A percentile compares a stretch with the other conserved stretches of the same genome.
Conservation (phyloP, 2,329 filamentous ascomycete species). For the Fusarium euwallaceae region DNA sequence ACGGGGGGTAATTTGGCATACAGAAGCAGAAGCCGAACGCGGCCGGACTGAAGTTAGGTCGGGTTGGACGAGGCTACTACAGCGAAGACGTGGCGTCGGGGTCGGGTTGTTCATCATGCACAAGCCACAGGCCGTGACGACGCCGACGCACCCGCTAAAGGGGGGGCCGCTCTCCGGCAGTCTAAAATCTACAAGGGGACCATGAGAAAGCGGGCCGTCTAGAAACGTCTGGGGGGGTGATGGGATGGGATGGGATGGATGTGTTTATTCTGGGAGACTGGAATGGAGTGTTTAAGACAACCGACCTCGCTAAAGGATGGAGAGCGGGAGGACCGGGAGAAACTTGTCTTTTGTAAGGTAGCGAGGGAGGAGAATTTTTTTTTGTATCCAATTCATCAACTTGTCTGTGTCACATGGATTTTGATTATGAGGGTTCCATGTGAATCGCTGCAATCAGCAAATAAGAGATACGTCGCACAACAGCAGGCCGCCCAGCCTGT, state of each 20-base stretch:
- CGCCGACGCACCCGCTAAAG: slow-evolving; percentile 40
- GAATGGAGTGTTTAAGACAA: slow-evolving; percentile 29
- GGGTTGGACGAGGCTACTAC: slow-evolving; percentile 19
- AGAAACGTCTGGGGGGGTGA: slow-evolving; percentile 24
- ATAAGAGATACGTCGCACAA: neutral
- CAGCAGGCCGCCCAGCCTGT: neutral
- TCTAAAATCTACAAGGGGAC: slow-evolving; percentile 24
- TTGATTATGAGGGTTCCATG: neutral
- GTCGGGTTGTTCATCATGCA: slow-evolving; percentile 12
- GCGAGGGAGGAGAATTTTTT: slow-evolving; percentile 9
- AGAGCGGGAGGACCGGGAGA: slow-evolving; percentile 5
- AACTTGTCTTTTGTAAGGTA: slow-evolving; percentile 10
- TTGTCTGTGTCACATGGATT: neutral
- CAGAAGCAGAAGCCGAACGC: slow-evolving; percentile 17
- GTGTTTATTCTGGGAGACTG: neutral
- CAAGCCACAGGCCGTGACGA: slow-evolving; percentile 33
- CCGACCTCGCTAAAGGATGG: slow-evolving; percentile 29
- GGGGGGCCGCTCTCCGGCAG: slow-evolving; percentile 17
- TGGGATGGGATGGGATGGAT: neutral
- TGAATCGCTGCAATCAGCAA: neutral
- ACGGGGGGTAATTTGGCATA: slow-evolving; percentile 4
- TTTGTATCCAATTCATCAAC: neutral
- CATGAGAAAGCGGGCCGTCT: slow-evolving; percentile 30
- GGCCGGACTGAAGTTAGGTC: slow-evolving; percentile 4
- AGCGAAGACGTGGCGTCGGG: slow-evolving; percentile 30